Evolutionary conservation across 192 early-diverging fungal genomes (phyloP), one percentile per base, ranked within the genome.

Genomic region (Coemansia sp.): DNA sequence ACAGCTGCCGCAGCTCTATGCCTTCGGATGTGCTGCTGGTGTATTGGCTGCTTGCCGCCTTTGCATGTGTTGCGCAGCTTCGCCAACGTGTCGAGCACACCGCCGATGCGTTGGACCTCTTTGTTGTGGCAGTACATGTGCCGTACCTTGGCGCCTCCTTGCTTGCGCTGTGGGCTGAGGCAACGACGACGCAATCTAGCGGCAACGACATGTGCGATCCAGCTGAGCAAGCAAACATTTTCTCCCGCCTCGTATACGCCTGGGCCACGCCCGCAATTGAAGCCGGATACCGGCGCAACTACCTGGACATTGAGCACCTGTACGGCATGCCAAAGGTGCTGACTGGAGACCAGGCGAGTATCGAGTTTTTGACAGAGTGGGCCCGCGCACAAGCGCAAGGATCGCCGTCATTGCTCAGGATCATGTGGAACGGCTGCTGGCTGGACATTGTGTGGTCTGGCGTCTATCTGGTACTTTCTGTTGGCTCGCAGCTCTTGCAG

Each of bases 211-310:
- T n/a, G 7, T 5, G 5, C 17, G 27, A 54, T 17, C 51, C 51
- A 32, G 51, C 51, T 15, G 51, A 36, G n/a, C 58, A 54, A 11
- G 57, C 66, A 2, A 53, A 70, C 19, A 73, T 73, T n/a, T 51
- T 67, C 19, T 67, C 71, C 5, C 59, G 71, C 14, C 53, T 93
- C 0, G 85, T 89, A 6, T 98, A 94, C 75, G 76, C 86, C 56
- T 98, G 96, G 96, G 90, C 96, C 82, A 89, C 90, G 41, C 85
- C 87, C 1, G 71, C 96, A n/a, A 92, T 97, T 85, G 86, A 87
- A 41, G 77, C 89, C 12, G 94, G 93, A n/a, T 88, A 86, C 43
- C 46, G 71, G 17, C 92, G 91, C 61, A 88, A 85, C 29, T 77
- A 91, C 40, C 63, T 63, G 24, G 43, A 27, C n/a, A 43, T 63